Conservation (phyloP, 116 monocot genomes). For the Papilionanthe hybrid region DNA sequence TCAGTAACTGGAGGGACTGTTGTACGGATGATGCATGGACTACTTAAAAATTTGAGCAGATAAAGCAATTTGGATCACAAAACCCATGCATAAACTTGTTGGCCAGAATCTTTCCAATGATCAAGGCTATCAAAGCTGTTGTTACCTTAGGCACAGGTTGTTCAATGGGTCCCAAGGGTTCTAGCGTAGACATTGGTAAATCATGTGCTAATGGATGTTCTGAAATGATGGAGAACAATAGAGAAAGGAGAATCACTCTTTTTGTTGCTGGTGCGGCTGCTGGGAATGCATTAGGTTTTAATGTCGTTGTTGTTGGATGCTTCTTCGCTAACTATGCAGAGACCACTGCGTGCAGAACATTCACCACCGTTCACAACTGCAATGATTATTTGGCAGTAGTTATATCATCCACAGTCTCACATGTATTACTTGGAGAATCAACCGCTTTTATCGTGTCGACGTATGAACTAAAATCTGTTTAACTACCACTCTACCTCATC, state of each 20-base stretch:
- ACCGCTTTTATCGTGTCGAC: slow-evolving; percentile 94
- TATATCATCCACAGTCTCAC: slow-evolving; percentile 99
- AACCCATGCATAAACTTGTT: slow-evolving; percentile 57
- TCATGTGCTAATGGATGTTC: slow-evolving; percentile 97
- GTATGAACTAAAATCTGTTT: slow-evolving; percentile 99
- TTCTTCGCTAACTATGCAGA: slow-evolving; percentile 98
- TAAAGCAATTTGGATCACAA: slow-evolving; percentile 71
- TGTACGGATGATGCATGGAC: slow-evolving; percentile 99
- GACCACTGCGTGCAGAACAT: slow-evolving; percentile 92
- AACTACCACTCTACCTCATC: slow-evolving; percentile 89
- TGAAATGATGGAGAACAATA: slow-evolving; percentile 95
- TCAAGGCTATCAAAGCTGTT: slow-evolving; percentile 96
- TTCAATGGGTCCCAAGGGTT: slow-evolving; percentile 97
- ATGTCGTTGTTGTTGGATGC: slow-evolving; percentile 98
- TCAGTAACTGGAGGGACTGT: slow-evolving; percentile 96
- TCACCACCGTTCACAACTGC: slow-evolving; percentile 99
- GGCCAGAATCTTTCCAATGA: slow-evolving; percentile 75
- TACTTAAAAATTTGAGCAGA: slow-evolving; percentile 94
- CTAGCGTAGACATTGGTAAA: slow-evolving; percentile 98
- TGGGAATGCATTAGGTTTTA: slow-evolving; percentile 98
- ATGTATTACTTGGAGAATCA: slow-evolving; percentile 86
- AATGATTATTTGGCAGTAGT: slow-evolving; percentile 99
- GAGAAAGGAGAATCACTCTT: slow-evolving; percentile 95
- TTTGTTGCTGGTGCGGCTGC: slow-evolving; percentile 98
- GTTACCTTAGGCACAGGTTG: slow-evolving; percentile 93